Conservation (phyloP, 2,329 filamentous ascomycete species). For the Ilyonectria sp. region DNA sequence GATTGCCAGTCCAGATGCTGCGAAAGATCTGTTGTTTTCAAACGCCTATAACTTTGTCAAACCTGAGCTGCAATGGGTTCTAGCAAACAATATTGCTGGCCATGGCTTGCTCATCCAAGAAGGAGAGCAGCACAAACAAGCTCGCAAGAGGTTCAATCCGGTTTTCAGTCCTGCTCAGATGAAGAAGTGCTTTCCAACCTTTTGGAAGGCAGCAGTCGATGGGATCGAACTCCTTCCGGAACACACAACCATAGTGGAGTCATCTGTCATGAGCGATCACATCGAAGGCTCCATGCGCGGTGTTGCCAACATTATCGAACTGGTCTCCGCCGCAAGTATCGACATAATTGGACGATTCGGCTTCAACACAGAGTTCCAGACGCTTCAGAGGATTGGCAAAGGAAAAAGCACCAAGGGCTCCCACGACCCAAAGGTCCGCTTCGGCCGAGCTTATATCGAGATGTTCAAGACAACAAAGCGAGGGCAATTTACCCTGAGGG, state of each 20-base stretch:
- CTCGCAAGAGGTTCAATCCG: conserved; percentile 22
- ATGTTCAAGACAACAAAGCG: conserved; percentile 20
- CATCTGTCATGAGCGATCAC: no score
- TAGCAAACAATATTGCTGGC: conserved; percentile 14
- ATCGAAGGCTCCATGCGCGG: no score
- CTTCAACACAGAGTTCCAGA: no score
- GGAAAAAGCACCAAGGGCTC: conserved; percentile 1
- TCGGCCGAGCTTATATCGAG: conserved; percentile 17
- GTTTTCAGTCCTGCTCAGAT: conserved; percentile 2
- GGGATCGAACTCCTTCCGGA: neutral
- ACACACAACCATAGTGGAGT: no score
- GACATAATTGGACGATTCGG: no score
- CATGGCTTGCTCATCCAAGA: conserved; percentile 27
- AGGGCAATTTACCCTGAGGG: conserved; percentile 12
- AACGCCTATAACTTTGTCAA: conserved; percentile 15
- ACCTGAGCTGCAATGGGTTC: conserved; percentile 16
- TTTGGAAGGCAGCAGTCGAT: conserved; percentile 10
- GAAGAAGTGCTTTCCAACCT: conserved; percentile 18
- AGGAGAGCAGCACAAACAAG: conserved; percentile 26
- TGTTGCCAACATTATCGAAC: no score
- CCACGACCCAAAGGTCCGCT: conserved; percentile 13
- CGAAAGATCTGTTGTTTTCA: conserved; percentile 15
- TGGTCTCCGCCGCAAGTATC: no score
- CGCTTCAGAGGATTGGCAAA: no score
- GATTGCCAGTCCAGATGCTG: conserved; percentile 10